Conservation (phyloP, 495 filamentous ascomycete species). For the Trichocladium uniseriatum region DNA sequence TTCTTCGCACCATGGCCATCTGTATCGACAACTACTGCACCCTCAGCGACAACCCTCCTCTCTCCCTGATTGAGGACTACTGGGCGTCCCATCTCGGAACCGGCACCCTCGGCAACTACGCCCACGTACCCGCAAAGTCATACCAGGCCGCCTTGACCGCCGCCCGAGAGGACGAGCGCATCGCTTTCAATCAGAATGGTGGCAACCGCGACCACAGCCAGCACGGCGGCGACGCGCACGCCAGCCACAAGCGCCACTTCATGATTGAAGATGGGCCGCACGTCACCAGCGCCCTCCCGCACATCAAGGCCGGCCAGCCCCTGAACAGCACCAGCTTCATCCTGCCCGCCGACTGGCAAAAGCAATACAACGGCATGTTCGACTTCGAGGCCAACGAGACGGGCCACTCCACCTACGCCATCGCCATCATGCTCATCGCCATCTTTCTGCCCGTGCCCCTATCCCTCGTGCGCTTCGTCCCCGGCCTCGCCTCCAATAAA, state of each 20-base stretch:
- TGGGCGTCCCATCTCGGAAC: conserved; percentile 18
- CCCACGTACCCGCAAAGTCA: conserved; percentile 4
- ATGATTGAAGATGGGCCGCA: conserved; percentile 3
- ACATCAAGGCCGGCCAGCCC: conserved; percentile 11
- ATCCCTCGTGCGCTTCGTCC: conserved; percentile 11
- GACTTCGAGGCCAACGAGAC: conserved; percentile 16
- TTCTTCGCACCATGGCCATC: too few relatives aligned
- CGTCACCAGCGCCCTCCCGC: conserved; percentile 9
- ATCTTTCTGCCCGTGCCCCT: conserved; percentile 12
- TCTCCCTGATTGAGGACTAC: conserved; percentile 14
- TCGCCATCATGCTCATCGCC: conserved; percentile 12
- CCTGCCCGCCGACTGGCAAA: conserved; percentile 13
- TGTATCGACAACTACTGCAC: conserved; percentile 19
- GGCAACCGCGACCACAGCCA: not conserved
- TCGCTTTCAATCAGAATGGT: not conserved
- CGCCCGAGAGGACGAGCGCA: conserved; percentile 3
- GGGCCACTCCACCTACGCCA: conserved; percentile 12
- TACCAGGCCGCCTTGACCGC: conserved; percentile 10
- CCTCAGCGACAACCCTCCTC: conserved; percentile 8
- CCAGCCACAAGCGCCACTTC: too few relatives aligned
- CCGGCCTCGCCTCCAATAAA: not conserved
- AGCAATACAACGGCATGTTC: conserved; percentile 15
- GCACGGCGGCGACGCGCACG: not conserved
- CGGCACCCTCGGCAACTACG: conserved; percentile 13
- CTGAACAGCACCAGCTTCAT: conserved; percentile 16